A percentile compares a stretch with the other conserved stretches of the same genome.
Evolutionary conservation across 495 filamentous ascomycete species (phyloP).

Genomic region (Annulohypoxylon stygium): DNA sequence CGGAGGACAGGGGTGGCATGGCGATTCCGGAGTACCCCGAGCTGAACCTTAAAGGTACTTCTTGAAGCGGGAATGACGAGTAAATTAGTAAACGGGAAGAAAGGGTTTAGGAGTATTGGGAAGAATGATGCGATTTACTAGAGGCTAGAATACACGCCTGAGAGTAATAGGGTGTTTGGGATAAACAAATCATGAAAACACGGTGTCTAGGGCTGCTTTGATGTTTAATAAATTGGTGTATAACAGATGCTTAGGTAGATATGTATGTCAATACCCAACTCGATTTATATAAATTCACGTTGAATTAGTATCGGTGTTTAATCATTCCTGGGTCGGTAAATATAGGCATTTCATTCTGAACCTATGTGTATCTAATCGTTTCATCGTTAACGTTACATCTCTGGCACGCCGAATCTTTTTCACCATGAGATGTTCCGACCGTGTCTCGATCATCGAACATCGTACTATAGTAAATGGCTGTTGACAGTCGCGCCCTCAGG

Average conservation of each 20-base stretch:
- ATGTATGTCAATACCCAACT: neutral
- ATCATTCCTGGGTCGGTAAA: neutral
- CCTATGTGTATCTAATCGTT: neutral
- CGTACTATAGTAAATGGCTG: slow-evolving; percentile 43
- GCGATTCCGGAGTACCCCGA: slow-evolving; percentile 59
- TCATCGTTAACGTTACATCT: neutral
- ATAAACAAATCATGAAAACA: neutral
- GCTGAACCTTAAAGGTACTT: slow-evolving; percentile 25
- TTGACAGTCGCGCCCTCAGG: slow-evolving; percentile 57
- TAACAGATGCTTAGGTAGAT: neutral
- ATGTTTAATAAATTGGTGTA: neutral
- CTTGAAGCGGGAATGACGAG: neutral
- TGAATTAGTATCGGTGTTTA: neutral
- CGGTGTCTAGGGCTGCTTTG: neutral
- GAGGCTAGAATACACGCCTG: neutral
- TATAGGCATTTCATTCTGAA: neutral
- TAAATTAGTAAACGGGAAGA: neutral
- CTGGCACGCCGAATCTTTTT: neutral
- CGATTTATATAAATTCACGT: neutral
- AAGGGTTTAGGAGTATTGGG: neutral
- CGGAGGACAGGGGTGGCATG: slow-evolving; percentile 54
- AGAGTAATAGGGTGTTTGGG: neutral
- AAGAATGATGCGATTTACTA: neutral
- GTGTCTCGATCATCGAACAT: neutral
- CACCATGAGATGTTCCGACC: too few species aligned